Evolutionary conservation across 768 basidiomycete genomes (phyloP), one percentile per base, ranked within the genome.

Genomic region (Leccinum olivaceopallidum): DNA sequence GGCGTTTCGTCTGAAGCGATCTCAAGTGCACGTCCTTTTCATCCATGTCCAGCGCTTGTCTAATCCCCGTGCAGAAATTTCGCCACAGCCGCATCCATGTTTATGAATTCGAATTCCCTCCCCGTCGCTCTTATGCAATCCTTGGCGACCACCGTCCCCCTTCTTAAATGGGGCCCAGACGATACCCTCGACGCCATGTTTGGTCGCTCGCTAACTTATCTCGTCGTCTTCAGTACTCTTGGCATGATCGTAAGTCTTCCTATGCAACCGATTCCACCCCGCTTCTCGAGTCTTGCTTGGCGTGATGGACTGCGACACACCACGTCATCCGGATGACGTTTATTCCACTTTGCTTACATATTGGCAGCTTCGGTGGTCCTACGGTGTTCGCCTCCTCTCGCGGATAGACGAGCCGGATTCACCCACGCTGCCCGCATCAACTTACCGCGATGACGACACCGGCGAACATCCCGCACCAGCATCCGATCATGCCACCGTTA

Each of bases 101-200:
- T 92, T 79, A 91, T 94, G 89, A 96, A 95, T 73, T 93, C 91
- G 3, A 98, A 98, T 71, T 93, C 93, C 0, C 84, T 99, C 6
- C 96, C 96, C 0, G 93, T 98, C 60, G 96, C 96, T 0, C 80
- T 99, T 34, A 92, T 98, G 86, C 90, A 97, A 72, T 88, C 86
- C 62, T 85, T 98, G 20, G 92, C 92, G 9, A 76, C 89, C 58
- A 89, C 91, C 13, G 93, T 96, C 0, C 87, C 88, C 0, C 86
- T 85, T 5, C 80, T 96, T 34, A 90, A 89, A 67, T 94, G 94
- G 93, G 88, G 81, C 9, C 63, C 77, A 4, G 85, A 91, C 57
- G 95, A 98, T 71, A 90, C 85, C 68, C 81, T 85, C 65, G 83
- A 95, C 64, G 86, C 88, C 24, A 98, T 96, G 92, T 82, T 98